Evolutionary conservation across 75 land plant genomes (phyloP).

Genomic region (Sequoia sempervirens): DNA sequence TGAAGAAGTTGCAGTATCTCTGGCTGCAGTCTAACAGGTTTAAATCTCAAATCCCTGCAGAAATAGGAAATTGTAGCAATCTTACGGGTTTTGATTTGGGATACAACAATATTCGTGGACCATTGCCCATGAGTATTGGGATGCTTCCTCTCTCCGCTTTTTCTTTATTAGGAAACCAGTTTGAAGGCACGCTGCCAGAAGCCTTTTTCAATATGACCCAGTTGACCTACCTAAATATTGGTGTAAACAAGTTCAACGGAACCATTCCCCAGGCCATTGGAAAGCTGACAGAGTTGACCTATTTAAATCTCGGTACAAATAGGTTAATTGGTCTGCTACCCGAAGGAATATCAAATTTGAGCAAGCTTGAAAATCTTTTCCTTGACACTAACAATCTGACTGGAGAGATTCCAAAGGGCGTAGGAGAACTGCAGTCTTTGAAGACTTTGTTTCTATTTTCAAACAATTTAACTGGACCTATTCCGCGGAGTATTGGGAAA

Average conservation of each 20-base stretch:
- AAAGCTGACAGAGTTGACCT: conserved; percentile 22
- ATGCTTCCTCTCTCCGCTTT: neutral
- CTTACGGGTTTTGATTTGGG: neutral
- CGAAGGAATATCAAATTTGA: conserved; percentile 24
- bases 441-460: conserved; percentile 21
- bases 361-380: conserved; percentile 19
- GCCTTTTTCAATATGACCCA: conserved; percentile 17
- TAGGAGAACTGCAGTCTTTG: conserved; percentile 40
- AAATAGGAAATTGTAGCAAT: conserved; percentile 8
- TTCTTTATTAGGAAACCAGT: conserved; percentile 29
- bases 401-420: conserved; percentile 59
- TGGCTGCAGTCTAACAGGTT: conserved; percentile 24
- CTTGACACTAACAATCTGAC: conserved; percentile 51
- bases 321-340: conserved; percentile 62
- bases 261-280: conserved; percentile 45
- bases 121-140: neutral
- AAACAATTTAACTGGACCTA: conserved; percentile 51
- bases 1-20: conserved; percentile 17
- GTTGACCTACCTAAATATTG: conserved; percentile 27
- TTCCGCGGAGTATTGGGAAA: conserved; percentile 5
- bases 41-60: conserved; percentile 25
- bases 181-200: conserved; percentile 37
- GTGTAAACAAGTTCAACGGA: conserved; percentile 58
- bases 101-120: neutral
- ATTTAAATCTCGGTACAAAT: conserved; percentile 48